Base-by-base conservation (phyloP, 768 basidiomycete genomes). In the Coprinopsis strossmayeri region DNA sequence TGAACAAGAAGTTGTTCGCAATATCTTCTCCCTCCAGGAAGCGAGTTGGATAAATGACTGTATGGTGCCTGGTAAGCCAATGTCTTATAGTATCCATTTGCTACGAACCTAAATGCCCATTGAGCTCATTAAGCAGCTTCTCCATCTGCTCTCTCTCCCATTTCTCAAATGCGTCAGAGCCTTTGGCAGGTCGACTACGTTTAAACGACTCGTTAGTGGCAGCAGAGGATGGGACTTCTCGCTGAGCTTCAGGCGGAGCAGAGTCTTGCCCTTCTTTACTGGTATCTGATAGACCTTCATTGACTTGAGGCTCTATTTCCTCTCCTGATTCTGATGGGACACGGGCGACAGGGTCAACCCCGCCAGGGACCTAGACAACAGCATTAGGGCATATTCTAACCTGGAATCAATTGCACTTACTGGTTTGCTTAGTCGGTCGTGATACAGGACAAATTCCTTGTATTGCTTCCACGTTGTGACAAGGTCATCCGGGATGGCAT, bases 391-490 rank as follows among this genome's bases (percentile, higher is more conserved):
- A 34, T 39, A 32, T 28, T 21, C 28, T 23, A 45, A 24, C 44
- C 41, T n/a, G 18, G 11, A 9, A 34, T 21, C 24, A 32, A 46
- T 23, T 40, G 25, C 18, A 64, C 78, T 53, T 59, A 87, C 89
- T 26, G 74, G 76, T 64, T 80, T 87, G 56, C 74, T 78, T 53
- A 89, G 58, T 2, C 87, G 78, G 53, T 91, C 90, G 39, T 91
- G 85, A 59, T 86, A 75, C 3, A 72, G 64, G 39, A 85, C 68
- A 57, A 89, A 97, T 53, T 94, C 89, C 61, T 84, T 94, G 58
- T 79, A 97, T 59, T 91, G 87, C 59, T 93, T 93, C 95, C 95
- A 99, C 0, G 94, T 95, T 1, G 84, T 85, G 51, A 97, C 79
- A 20, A 82, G 72, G 62, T 99, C 94, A 62, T 98, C 95, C 3